Evolutionary conservation across 345 rosid genomes (phyloP), one percentile per base, ranked within the genome.

Genomic region (Erodium maritimum): DNA sequence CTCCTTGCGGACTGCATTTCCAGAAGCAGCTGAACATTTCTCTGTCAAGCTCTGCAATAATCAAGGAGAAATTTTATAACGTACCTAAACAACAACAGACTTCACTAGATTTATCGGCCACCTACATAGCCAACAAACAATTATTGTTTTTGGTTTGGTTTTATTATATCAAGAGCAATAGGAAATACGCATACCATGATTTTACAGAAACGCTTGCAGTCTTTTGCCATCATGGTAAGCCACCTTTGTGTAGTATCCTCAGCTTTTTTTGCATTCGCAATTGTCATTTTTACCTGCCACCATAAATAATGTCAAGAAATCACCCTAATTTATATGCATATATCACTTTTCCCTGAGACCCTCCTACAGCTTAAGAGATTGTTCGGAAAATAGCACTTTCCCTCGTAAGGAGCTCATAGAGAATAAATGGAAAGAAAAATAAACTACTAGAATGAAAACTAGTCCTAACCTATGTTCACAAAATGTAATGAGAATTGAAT

Each of bases 181-280:
- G 14, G n/a, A 61, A 46, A 68, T 58, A 69, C 68, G 72, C 80
- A 23, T 48, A 93, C 95, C 96, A 87, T 86, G 69, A 89, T 77
- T 80, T 85, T 93, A 66, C 95, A 83, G 65, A 93, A 93, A n/a
- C 94, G 87, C 62, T 46, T 80, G 78, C 86, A 87, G 53, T 93
- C 86, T 56, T 88, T 81, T 33, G 79, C 65, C 75, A 89, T 80
- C 46, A 77, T 71, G 14, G 81, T 76, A 56, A 87, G 68, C 90
- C 83, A 82, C 80, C 66, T 85, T 70, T 59, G 79, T 16, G 85
- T 71, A n/a, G 70, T 75, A 72, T 83, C 88, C 74, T 88, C 91
- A 17, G 61, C 75, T 77, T 59, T 82, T 42, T 76, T 71, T 50
- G 89, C 85, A 56, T 75, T 78, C 55, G 73, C 72, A 68, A 80